These are phyloP conservation scores for Canariomyces notabilis DNA, from an alignment of 2,329 filamentous ascomycete species.

Conservation along the genomic window DNA sequence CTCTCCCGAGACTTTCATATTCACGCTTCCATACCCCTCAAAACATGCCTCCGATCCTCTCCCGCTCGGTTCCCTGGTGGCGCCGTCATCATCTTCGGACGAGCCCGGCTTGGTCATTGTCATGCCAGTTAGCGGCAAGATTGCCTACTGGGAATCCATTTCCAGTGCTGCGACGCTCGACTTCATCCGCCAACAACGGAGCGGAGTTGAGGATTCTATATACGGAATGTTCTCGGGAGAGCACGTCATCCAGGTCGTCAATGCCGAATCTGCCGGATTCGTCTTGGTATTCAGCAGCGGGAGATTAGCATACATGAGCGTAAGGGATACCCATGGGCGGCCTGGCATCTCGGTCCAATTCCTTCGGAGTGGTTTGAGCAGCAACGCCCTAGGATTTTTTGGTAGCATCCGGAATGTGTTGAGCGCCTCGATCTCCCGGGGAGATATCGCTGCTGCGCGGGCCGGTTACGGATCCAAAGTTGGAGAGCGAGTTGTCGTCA, in stretches of 20 bases:
- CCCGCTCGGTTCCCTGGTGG: slow-evolving; percentile 78
- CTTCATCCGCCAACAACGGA: slow-evolving; percentile 75
- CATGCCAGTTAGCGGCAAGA: slow-evolving; percentile 75
- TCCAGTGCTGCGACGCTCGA: slow-evolving; percentile 81
- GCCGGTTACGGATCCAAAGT: slow-evolving; percentile 66
- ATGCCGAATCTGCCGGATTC: slow-evolving; percentile 81
- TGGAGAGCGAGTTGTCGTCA: slow-evolving; percentile 79
- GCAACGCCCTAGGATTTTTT: slow-evolving; percentile 62
- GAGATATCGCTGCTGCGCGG: slow-evolving; percentile 74
- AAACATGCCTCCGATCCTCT: slow-evolving; percentile 64
- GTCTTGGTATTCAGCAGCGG: slow-evolving; percentile 81
- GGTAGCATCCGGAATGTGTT: slow-evolving; percentile 76
- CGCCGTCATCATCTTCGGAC: slow-evolving; percentile 68
- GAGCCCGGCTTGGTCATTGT: slow-evolving; percentile 84
- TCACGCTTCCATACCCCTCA: slow-evolving; percentile 70
- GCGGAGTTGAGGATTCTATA: slow-evolving; percentile 71
- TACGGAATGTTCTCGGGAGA: slow-evolving; percentile 75
- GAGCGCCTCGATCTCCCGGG: slow-evolving; percentile 62
- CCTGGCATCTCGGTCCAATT: slow-evolving; percentile 75
- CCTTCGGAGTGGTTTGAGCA: slow-evolving; percentile 57
- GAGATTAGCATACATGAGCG: slow-evolving; percentile 76
- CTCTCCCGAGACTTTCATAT: slow-evolving; percentile 71
- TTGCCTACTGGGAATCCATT: slow-evolving; percentile 94
- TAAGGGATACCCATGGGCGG: slow-evolving; percentile 82
- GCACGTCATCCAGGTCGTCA: slow-evolving; percentile 68